Evolutionary conservation across 2,329 filamentous ascomycete species (phyloP).

Genomic region (Colletotrichum gloeosporioides): DNA sequence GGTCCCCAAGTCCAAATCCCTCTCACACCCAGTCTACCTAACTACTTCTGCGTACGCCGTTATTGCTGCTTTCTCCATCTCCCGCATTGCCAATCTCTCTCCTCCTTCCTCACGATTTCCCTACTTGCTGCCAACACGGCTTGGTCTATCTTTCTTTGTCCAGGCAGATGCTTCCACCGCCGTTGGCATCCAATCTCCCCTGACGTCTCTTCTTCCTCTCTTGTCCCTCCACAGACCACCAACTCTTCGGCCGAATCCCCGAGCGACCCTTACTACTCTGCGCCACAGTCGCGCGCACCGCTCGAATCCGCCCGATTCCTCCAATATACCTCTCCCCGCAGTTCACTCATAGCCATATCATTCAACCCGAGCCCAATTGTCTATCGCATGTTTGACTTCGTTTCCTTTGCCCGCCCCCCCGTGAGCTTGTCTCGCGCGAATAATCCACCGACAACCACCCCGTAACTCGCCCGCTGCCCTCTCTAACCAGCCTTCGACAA

Average conservation of each 20-base stretch:
- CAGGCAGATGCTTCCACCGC: slow-evolving; percentile 18
- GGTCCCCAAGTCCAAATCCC: slow-evolving; percentile 21
- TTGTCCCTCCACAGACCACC: slow-evolving; percentile 15
- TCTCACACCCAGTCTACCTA: background rate
- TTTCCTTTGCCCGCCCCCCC: slow-evolving; percentile 18
- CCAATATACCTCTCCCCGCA: slow-evolving; percentile 3
- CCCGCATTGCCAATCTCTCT: background rate
- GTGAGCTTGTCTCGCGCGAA: slow-evolving; percentile 39
- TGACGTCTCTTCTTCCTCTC: slow-evolving; percentile 1
- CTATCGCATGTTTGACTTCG: slow-evolving; percentile 11
- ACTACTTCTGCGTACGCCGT: background rate
- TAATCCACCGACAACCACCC: slow-evolving; percentile 25
- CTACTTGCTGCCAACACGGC: slow-evolving; percentile 12
- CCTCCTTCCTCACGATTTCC: background rate
- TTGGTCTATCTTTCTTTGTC: background rate
- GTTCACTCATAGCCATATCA: background rate
- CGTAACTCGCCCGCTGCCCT: background rate
- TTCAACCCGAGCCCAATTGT: slow-evolving; percentile 4
- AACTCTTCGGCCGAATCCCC: slow-evolving; percentile 16
- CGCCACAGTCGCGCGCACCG: slow-evolving; percentile 11
- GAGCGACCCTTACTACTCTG: slow-evolving; percentile 17
- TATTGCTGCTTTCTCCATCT: slow-evolving; percentile 8
- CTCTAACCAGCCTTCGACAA: slow-evolving; percentile 3
- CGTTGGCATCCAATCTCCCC: slow-evolving; percentile 9
- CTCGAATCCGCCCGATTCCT: background rate